These are phyloP conservation scores for Colletotrichum caudatum DNA, from an alignment of 2,329 filamentous ascomycete genomes.

Conservation along the genomic window DNA sequence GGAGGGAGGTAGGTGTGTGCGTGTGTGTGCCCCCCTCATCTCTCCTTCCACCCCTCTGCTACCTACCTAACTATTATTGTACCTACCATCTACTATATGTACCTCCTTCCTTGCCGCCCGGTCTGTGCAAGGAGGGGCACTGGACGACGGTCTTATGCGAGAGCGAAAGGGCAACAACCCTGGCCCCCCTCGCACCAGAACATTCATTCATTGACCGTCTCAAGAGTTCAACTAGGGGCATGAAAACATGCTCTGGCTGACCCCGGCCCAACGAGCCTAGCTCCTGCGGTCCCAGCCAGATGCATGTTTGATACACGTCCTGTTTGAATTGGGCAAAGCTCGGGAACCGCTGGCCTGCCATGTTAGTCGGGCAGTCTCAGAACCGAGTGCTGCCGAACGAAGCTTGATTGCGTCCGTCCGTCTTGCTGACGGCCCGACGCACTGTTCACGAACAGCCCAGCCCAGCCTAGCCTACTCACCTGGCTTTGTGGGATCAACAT, in stretches of 20 bases:
- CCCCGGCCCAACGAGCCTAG: neutral
- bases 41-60: neutral
- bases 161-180: conserved; percentile 36
- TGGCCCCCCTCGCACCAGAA: conserved; percentile 37
- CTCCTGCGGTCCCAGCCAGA: conserved; percentile 1
- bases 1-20: no score
- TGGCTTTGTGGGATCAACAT: conserved; percentile 20
- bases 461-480: no score
- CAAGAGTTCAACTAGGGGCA: neutral
- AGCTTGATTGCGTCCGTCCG: neutral
- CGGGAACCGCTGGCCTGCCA: neutral
- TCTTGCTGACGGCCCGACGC: neutral
- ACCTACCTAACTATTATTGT: neutral
- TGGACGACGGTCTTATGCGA: conserved; percentile 25
- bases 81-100: neutral
- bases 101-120: neutral
- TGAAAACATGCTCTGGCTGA: neutral
- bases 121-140: conserved; percentile 24
- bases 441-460: conserved; percentile 19
- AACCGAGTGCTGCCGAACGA: neutral
- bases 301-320: conserved; percentile 27
- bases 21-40: conserved; percentile 3
- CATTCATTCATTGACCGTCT: no score
- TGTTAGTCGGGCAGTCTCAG: neutral
- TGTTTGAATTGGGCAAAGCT: conserved; percentile 35